These are phyloP conservation scores for Alternaria triticimaculans DNA, from an alignment of 2,329 filamentous ascomycete genomes.

Conservation along the genomic window DNA sequence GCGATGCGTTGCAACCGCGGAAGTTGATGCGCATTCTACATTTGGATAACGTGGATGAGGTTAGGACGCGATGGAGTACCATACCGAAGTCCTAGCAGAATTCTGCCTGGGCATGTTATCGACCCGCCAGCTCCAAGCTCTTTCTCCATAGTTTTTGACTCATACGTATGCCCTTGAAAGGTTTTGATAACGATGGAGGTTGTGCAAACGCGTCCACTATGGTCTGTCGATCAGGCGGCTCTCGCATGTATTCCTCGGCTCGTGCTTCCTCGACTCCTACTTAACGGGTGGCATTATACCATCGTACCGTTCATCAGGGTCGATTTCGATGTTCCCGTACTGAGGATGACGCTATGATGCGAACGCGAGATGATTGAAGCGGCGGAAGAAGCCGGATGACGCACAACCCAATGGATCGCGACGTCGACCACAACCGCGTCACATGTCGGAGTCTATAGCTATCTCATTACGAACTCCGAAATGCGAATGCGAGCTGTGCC, in stretches of 20 bases:
- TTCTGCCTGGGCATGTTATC: background rate
- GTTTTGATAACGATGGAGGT: background rate
- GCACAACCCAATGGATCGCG: background rate
- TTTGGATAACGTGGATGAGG: background rate
- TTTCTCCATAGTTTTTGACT: background rate
- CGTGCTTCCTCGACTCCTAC: background rate
- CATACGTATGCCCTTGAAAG: background rate
- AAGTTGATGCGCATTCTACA: background rate
- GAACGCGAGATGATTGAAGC: background rate
- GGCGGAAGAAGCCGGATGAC: background rate
- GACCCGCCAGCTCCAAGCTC: background rate
- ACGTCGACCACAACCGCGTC: background rate
- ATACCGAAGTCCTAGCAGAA: background rate
- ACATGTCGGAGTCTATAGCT: background rate
- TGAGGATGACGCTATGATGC: background rate
- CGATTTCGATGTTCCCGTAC: background rate
- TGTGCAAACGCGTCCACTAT: background rate
- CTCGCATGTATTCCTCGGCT: background rate
- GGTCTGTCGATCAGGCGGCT: background rate
- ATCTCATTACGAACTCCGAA: background rate
- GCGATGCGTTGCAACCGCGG: background rate
- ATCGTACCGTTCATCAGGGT: background rate
- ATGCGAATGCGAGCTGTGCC: slow-evolving; percentile 21
- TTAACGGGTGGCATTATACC: background rate
- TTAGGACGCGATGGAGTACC: background rate